Base-by-base conservation (phyloP, 2,329 filamentous ascomycete genomes). In the Apiospora malaysiana region DNA sequence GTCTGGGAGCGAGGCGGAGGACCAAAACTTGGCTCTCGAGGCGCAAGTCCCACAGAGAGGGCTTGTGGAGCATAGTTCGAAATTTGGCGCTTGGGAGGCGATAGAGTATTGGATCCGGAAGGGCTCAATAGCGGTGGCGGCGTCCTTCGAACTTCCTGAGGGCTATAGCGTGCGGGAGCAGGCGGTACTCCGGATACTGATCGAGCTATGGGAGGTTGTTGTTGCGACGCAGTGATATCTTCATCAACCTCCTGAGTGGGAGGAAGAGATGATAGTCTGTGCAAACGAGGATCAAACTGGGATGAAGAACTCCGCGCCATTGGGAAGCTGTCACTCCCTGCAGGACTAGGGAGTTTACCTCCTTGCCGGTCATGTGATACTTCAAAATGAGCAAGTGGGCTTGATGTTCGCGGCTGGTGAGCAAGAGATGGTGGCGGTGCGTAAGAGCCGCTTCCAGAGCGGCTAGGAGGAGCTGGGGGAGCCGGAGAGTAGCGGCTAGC, bases 301-400 rank as follows among this genome's bases (percentile, higher is more conserved):
- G 86, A 86, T 46, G 86, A 87, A 74, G 83, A 87, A 69, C 86
- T 85, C 59, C 87, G 83, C 71, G 87, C 84, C n/a, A 81, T 75
- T 47, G 82, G 77, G n/a, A 78, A 72, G 21, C 73, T 73, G n/a
- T 88, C 86, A 7, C 79, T 80, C 70, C 83, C 82, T 8, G 71
- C 71, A 6, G 78, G 76, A 49, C 72, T 76, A 25, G 18, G 74
- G 66, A 75, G 76, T 73, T 75, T 78, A 49, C 78, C 74, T 66
- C 79, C 78, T 9, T 80, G 71, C 65, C 82, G 81, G 43, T 84
- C 83, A 69, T 83, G 82, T 9, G 83, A 84, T 14, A 85, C 83
- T 77, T 91, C 90, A 71, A 90, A 91, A 74, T 92, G 89, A 7
- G 90, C 90, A 71, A 92, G 79, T 0, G 90, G 90, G 73, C 90